Base-by-base conservation (phyloP, 495 filamentous ascomycete genomes). In the Xylaria longipes region DNA sequence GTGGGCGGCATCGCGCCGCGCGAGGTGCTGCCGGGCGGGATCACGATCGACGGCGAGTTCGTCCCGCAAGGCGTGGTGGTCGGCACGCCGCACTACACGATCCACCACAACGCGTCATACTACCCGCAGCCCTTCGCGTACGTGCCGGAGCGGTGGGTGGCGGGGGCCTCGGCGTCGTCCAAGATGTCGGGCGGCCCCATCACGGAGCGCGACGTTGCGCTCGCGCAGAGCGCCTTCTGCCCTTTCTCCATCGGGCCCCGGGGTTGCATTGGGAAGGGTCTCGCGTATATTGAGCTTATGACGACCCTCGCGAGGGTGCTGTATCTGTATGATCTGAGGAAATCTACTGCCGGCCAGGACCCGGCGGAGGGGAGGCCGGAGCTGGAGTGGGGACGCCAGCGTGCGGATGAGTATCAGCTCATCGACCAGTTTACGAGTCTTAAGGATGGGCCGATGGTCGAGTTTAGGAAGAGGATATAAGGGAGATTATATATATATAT, bases 1-100 rank as follows among this genome's bases (percentile, higher is more conserved):
- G 90, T 93, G 5, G 82, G 84, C 39, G 87, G 87, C 14, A 79
- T 87, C 3, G 78, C 92, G 0, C 89, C 90, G 1, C 88, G 92
- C 45, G 82, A 87, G 72, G 91, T 93, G 6, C 83, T 90, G 3
- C 66, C 82, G 0, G 91, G 91, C 54, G 91, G 91, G 17, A 80
- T 86, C 5, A 82, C 79, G 20, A 84, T 93, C 69, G 85, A 87
- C 71, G 87, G 85, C 54, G 78, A 87, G 43, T 77, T 73, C 65
- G 74, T 92, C 29, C 89, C 90, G 1, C 81, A 74, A 0, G 89
- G 89, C 20, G 82, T 78, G 0, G 81, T 87, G 41, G 82, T 91
- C 27, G 89, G 87, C 52, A 86, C 84, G 0, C 83, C 87, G 1
- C 81, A 84, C 69, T 91, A 88, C 73, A 75, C 86, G 7, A 81